Percentiles rank a stretch among this genome's conserved stretches.
phyloP scores from a whole-genome alignment of 306 rosid species.

The Gastrolobium villosum region DNA sequence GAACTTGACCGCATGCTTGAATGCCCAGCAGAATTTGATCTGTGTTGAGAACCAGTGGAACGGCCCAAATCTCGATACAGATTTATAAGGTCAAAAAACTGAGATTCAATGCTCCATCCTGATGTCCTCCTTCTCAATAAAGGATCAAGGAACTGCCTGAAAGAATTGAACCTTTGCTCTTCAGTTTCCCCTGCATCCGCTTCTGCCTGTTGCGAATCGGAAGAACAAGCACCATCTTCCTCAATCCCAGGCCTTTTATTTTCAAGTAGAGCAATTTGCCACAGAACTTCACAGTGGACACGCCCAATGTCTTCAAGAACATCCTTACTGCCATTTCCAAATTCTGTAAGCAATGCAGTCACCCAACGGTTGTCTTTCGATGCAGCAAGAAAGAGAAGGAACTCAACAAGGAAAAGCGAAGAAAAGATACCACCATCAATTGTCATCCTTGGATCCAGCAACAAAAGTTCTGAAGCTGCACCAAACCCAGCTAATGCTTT shows the following conservation, averaged over 20 bases:
- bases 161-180: slow-evolving; percentile 92
- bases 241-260: slow-evolving; percentile 76
- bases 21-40: slow-evolving; percentile 66
- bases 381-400: slow-evolving; percentile 96
- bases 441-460: slow-evolving; percentile 83
- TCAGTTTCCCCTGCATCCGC: slow-evolving; percentile 71
- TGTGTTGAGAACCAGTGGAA: slow-evolving; percentile 72
- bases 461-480: slow-evolving; percentile 69
- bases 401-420: slow-evolving; percentile 91
- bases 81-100: slow-evolving; percentile 91
- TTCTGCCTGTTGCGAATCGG: slow-evolving; percentile 77
- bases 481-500: slow-evolving; percentile 78
- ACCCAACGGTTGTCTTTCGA: slow-evolving; percentile 98
- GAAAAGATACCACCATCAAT: slow-evolving; percentile 71
- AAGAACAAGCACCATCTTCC: slow-evolving; percentile 69
- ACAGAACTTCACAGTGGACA: slow-evolving; percentile 88
- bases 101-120: slow-evolving; percentile 96
- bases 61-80: slow-evolving; percentile 95
- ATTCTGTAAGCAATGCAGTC: slow-evolving; percentile 85
- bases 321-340: slow-evolving; percentile 93
- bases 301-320: slow-evolving; percentile 89
- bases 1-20: slow-evolving; percentile 65
- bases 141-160: slow-evolving; percentile 96
- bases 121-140: slow-evolving; percentile 87
- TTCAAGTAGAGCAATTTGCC: slow-evolving; percentile 95